phyloP scores from a whole-genome alignment of 257 asterid genomes.

The Ocimum tenuiflorum region DNA sequence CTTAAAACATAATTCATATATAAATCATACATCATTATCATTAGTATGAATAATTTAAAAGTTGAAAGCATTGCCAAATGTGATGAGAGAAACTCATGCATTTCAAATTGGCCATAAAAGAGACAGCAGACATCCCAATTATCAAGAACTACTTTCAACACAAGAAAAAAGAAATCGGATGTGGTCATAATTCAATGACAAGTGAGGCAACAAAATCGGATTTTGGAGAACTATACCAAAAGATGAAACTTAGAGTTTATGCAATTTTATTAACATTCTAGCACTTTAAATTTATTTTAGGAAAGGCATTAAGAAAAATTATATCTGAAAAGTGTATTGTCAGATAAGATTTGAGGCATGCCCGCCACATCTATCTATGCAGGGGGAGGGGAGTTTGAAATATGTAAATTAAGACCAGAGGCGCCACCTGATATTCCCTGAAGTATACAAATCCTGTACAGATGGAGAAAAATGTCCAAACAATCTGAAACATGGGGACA shows the following conservation, averaged over 20 bases:
- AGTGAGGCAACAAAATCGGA: constrained; percentile 4
- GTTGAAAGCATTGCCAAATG: background rate
- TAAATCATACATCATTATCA: constrained; percentile 3
- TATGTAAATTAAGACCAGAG: constrained; percentile 3
- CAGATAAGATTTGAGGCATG: too few species aligned
- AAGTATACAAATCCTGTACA: constrained; percentile 97
- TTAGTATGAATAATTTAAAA: background rate
- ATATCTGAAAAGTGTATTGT: too few species aligned
- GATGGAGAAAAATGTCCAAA: constrained; percentile 95
- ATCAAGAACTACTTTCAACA: constrained; percentile 7
- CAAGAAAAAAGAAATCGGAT: background rate
- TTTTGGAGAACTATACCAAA: constrained; percentile 1
- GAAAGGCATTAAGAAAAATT: too few species aligned
- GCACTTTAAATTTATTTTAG: too few species aligned
- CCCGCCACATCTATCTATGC: too few species aligned
- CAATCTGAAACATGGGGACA: constrained; percentile 98
- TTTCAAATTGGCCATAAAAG: constrained; percentile 2
- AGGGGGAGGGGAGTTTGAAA: background rate
- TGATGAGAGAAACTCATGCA: background rate
- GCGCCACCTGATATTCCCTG: constrained; percentile 87
- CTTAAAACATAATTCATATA: constrained; percentile 13
- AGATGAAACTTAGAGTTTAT: too few species aligned
- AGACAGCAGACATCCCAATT: constrained; percentile 7
- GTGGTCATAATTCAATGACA: background rate
- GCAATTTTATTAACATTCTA: too few species aligned